Base-by-base conservation (phyloP, 1,139 yeast genomes). In the Wickerhamomyces sp. region DNA sequence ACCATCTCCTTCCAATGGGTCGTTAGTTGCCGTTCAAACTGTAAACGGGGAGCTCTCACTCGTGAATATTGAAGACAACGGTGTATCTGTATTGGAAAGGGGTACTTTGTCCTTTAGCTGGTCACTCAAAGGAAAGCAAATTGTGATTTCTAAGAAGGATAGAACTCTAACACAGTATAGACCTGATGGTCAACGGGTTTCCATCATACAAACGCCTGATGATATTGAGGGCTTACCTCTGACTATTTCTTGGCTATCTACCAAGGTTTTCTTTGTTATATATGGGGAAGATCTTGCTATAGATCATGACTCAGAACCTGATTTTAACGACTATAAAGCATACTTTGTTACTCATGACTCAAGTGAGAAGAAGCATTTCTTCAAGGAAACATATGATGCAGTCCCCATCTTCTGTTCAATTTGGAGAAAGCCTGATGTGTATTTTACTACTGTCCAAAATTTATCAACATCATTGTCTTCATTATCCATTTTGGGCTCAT, bases 361-460 rank as follows among this genome's bases (percentile, higher is more conserved):
- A 6, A 10, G 43, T 10, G 15, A 48, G 6, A 42, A 17, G 26
- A 32, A 16, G 35, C 41, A 22, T 35, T 29, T 20, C 35, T 61
- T 55, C 43, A 51, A 48, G 24, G 72, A 68, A 44, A 59, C 77
- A 0, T 72, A 53, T 38, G 78, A 81, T 41, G 68, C 77, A 4
- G 74, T 82, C 3, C 76, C 78, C 7, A 76, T 88, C 1, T 81
- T 70, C 56, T 83, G 83, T 1, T 65, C 74, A 1, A 63, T 69
- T 1, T 64, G 68, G 33, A 65, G 92, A 48, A 55, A 57, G 30
- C 70, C 78, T 3, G 59, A 70, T 10, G 73, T 74, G 53, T 83
- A 81, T 49, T 48, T 67, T 2, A 59, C 64, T 3, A 41, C 52
- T 0, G 54, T 85, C 15, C 50, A 59, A 24, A 57, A 67, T 26